Base-by-base conservation (phyloP, 2,329 filamentous ascomycete species). In the Exophiala viscosa region DNA sequence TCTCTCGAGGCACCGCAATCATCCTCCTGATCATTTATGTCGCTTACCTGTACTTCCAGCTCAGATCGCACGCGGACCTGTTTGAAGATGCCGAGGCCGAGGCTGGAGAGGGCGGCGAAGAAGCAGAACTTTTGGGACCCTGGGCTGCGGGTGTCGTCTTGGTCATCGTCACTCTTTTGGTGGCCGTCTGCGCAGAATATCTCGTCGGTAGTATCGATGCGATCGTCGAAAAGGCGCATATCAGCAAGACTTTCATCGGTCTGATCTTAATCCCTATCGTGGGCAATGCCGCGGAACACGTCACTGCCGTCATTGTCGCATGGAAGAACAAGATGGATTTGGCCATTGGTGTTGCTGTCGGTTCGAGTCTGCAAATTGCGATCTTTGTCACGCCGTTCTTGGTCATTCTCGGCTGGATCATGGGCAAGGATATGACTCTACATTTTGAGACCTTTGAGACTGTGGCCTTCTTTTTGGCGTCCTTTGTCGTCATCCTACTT, bases 391-490 rank as follows among this genome's bases (percentile, higher is more conserved):
- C 88, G 1, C 88, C 88, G 0, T 86, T 87, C 70, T 75, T 92
- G 48, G 88, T 92, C 48, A 83, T 92, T 59, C 76, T 91, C 34
- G 88, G 87, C 55, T 92, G 88, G 88, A 84, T 87, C 60, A 82
- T 88, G 70, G 78, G 79, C 48, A 74, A 82, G 58, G 79, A 82
- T 18, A 90, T 90, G 87, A 86, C 86, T 5, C 77, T 92, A 38
- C 86, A 87, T 66, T 93, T 93, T 65, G 85, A 91, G 73, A 87
- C 80, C 2, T 88, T 90, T 63, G 85, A 90, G 73, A 90, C 87
- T 0, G 84, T 90, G 36, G 82, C 86, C 1, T 90, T 90, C 68
- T 87, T 86, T 51, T 76, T 90, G 48, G 87, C 85, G 8, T 85
- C 88, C 2, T 70, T 90, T 38, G 85, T 90, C 31, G 86, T 90